A percentile compares a stretch with the other conserved stretches of the same genome.
phyloP scores from a whole-genome alignment of 2,329 filamentous ascomycete genomes.

The Penicillium hesseltinei region DNA sequence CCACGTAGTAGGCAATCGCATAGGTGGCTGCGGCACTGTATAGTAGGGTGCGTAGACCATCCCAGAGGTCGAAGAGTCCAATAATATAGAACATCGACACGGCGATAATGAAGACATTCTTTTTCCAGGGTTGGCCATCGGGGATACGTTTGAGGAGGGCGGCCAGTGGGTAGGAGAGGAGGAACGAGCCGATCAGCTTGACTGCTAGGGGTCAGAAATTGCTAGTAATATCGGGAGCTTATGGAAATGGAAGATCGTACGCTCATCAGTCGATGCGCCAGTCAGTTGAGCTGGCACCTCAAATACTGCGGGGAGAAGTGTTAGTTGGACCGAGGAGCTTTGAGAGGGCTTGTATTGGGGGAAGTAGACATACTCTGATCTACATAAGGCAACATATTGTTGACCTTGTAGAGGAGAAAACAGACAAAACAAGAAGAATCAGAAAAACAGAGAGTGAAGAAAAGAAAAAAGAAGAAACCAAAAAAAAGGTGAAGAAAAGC shows the following conservation, averaged over 20 bases:
- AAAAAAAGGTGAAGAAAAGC: background rate
- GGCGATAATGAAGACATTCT: constrained; percentile 82
- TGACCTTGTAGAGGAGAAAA: constrained; percentile 5
- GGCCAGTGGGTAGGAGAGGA: constrained; percentile 89
- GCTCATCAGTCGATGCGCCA: constrained; percentile 64
- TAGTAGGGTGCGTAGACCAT: constrained; percentile 72
- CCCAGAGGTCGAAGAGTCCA: constrained; percentile 90
- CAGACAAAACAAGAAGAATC: constrained; percentile 5
- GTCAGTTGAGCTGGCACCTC: constrained; percentile 56
- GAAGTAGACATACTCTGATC: constrained; percentile 51
- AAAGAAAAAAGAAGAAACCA: background rate
- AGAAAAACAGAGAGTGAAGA: background rate
- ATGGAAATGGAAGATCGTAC: constrained; percentile 40
- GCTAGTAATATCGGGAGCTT: background rate
- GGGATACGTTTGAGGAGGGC: constrained; percentile 86
- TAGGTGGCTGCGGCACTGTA: constrained; percentile 80
- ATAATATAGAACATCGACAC: constrained; percentile 87
- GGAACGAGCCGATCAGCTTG: constrained; percentile 86
- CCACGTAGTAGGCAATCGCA: constrained; percentile 75
- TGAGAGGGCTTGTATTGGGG: background rate
- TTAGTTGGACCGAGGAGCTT: constrained; percentile 18
- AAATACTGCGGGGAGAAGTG: constrained; percentile 53
- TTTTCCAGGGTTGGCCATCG: constrained; percentile 75
- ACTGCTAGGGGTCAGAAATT: constrained; percentile 54
- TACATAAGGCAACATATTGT: constrained; percentile 67